These are phyloP conservation scores for Ziziphus jujuba DNA, from an alignment of 306 rosid species.

Conservation along the genomic window DNA sequence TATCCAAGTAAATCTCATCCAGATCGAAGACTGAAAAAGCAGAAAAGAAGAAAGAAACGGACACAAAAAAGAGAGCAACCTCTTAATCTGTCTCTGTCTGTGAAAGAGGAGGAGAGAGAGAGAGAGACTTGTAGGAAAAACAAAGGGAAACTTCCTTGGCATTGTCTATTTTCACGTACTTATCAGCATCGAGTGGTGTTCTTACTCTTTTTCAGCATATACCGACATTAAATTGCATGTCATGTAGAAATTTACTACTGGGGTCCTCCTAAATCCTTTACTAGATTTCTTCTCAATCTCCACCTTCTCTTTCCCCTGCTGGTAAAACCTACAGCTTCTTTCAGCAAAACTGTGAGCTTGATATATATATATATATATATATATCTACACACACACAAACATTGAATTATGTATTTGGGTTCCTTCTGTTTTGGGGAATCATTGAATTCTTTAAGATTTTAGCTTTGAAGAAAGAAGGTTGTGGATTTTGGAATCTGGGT, in stretches of 20 bases:
- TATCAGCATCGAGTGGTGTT: conserved; percentile 25
- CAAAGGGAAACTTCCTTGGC: conserved; percentile 18
- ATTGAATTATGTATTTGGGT: conserved; percentile 12
- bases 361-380: too few species aligned
- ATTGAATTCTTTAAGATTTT: not conserved
- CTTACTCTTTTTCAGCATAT: not conserved
- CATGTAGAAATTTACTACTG: not conserved
- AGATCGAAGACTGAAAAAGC: too few species aligned
- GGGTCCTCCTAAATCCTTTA: not conserved
- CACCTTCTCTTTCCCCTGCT: not conserved
- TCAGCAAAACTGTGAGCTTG: too few species aligned
- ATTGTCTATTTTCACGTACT: not conserved
- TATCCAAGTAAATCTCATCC: too few species aligned
- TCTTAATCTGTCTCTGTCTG: not conserved
- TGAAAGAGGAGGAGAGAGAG: not conserved
- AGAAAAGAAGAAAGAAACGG: not conserved
- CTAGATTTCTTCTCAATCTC: conserved; percentile 6
- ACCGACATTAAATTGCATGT: not conserved
- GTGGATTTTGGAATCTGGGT: conserved; percentile 45
- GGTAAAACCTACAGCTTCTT: not conserved
- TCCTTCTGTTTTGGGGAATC: conserved; percentile 8
- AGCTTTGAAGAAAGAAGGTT: conserved; percentile 13
- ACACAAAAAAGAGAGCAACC: not conserved
- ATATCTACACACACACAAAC: too few species aligned
- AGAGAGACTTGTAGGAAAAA: not conserved